phyloP scores from a whole-genome alignment of 1,284 basidiomycete species.

The Puccinia hordei region DNA sequence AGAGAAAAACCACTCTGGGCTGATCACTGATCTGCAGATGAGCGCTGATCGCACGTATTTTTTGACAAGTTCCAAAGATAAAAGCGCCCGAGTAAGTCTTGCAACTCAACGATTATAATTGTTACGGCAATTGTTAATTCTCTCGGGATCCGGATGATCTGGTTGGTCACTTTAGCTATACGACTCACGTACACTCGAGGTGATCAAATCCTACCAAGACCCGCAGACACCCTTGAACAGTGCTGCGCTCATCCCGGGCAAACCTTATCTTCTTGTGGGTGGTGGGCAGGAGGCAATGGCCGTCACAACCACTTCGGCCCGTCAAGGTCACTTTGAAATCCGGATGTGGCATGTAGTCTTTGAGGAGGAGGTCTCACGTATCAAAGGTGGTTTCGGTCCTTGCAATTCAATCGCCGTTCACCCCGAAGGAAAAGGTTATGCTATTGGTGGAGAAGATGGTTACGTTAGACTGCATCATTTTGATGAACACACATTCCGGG shows the following conservation, averaged over 20 bases:
- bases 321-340: conserved; percentile 97
- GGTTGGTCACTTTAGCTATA: conserved; percentile 68
- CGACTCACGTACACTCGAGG: conserved; percentile 80
- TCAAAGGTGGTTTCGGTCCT: conserved; percentile 94
- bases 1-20: conserved; percentile 76
- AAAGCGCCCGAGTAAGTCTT: conserved; percentile 77
- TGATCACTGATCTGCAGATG: conserved; percentile 89
- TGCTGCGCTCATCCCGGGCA: conserved; percentile 75
- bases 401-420: conserved; percentile 97
- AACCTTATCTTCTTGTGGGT: conserved; percentile 86
- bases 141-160: neutral
- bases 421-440: conserved; percentile 83
- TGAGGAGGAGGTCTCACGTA: conserved; percentile 94
- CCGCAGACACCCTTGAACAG: conserved; percentile 97
- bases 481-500: conserved; percentile 42
- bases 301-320: conserved; percentile 88
- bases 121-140: neutral
- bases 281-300: conserved; percentile 98
- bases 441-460: conserved; percentile 94
- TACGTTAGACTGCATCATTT: conserved; percentile 80
- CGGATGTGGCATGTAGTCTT: conserved; percentile 98
- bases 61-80: conserved; percentile 94
- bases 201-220: conserved; percentile 82
- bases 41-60: conserved; percentile 89
- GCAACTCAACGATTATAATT: neutral